Evolutionary conservation across 2,329 filamentous ascomycete genomes (phyloP).

Genomic region (Myriosclerotinia scirpicola): DNA sequence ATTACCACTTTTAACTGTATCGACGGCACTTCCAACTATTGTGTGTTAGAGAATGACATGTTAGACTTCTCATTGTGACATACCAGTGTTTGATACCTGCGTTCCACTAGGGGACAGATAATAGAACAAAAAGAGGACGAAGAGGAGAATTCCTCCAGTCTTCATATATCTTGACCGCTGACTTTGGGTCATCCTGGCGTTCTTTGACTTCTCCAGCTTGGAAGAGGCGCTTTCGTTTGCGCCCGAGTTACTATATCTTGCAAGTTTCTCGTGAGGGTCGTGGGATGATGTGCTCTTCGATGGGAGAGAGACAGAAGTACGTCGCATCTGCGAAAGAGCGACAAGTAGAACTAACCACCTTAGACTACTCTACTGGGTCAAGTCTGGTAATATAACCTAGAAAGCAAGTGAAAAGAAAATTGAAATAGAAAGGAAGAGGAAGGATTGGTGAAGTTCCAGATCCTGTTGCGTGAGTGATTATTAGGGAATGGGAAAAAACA

Average conservation of each 20-base stretch:
- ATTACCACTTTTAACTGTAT: conserved; percentile 27
- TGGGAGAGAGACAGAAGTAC: conserved; percentile 63
- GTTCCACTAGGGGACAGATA: conserved; percentile 60
- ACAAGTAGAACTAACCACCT: conserved; percentile 22
- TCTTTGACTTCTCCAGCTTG: conserved; percentile 56
- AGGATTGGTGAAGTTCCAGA: conserved; percentile 18
- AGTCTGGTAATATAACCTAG: conserved; percentile 17
- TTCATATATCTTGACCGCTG: conserved; percentile 66
- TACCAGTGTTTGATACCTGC: conserved; percentile 36
- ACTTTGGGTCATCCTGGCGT: conserved; percentile 61
- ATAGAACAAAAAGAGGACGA: conserved; percentile 61
- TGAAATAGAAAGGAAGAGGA: conserved; percentile 10
- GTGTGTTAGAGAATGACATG: conserved; percentile 11
- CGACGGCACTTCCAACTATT: conserved; percentile 30
- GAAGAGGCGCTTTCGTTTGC: conserved; percentile 44
- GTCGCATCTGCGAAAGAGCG: conserved; percentile 53
- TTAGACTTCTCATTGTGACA: neutral
- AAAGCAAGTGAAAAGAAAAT: conserved; percentile 23
- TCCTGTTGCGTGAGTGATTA: neutral
- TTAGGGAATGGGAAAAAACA: neutral
- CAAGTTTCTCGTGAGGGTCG: conserved; percentile 66
- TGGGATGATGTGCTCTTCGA: conserved; percentile 57
- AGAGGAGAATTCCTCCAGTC: conserved; percentile 61
- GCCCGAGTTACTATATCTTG: conserved; percentile 54
- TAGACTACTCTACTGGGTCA: conserved; percentile 13